Percentiles rank a stretch among this genome's conserved stretches.
Conservation (phyloP, 2,329 filamentous ascomycete genomes). For the Colletotrichum filicis region DNA sequence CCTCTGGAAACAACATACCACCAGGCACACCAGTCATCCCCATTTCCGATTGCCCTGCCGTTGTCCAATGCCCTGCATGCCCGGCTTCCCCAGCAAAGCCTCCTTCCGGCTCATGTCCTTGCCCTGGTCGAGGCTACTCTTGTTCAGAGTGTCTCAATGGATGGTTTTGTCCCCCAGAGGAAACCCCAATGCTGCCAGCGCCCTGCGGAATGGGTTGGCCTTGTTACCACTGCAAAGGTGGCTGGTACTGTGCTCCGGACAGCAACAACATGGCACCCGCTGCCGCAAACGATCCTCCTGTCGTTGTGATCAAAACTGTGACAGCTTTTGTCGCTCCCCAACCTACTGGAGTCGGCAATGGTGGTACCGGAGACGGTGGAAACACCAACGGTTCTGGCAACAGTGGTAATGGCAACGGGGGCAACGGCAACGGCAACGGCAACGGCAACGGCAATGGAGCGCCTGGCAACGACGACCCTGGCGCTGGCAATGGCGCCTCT, state of each 20-base stretch:
- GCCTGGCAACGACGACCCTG: not conserved
- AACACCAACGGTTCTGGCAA: not conserved
- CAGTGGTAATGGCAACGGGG: not conserved
- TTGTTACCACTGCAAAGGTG: slow-evolving; percentile 44
- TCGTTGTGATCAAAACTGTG: slow-evolving; percentile 14
- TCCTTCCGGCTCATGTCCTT: slow-evolving; percentile 31
- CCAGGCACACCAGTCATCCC: slow-evolving; percentile 25
- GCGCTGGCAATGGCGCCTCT: not conserved
- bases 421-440: not conserved
- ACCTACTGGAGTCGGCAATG: slow-evolving; percentile 2
- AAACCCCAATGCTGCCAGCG: slow-evolving; percentile 43
- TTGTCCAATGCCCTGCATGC: slow-evolving; percentile 37
- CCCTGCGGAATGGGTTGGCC: slow-evolving; percentile 46
- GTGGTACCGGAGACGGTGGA: not conserved
- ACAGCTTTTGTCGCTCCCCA: slow-evolving; percentile 15
- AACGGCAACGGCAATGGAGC: not conserved
- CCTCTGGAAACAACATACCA: not conserved
- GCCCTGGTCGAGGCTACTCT: slow-evolving; percentile 41
- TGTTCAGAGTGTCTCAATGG: slow-evolving; percentile 44
- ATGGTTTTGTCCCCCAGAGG: slow-evolving; percentile 45
- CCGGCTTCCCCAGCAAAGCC: slow-evolving; percentile 18
- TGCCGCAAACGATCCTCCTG: not conserved
- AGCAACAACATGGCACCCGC: not conserved
- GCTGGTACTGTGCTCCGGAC: slow-evolving; percentile 42
- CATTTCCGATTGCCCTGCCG: slow-evolving; percentile 24